Base-by-base conservation (phyloP, 352 stramenopile species). In the Globisporangium megalacanthum region DNA sequence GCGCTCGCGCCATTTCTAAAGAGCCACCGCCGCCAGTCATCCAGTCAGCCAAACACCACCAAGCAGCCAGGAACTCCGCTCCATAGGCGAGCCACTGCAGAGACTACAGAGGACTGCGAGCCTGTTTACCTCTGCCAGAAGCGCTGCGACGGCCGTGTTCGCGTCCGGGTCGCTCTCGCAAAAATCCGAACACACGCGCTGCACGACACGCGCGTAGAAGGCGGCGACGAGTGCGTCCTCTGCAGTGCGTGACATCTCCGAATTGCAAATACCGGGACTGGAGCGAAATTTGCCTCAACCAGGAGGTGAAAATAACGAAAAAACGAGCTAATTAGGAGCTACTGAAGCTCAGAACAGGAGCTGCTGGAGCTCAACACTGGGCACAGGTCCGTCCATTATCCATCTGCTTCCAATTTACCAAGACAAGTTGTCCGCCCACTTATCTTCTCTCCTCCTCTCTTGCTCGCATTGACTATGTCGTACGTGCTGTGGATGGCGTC, bases 201-300 rank as follows among this genome's bases (percentile, higher is more conserved):
- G 58, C 46, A 89, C 81, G 15, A 87, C 71, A 42, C 76, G 76
- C 53, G 69, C 52, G 56, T 89, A 89, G 54, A 89, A 82, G 25
- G 65, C 74, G 35, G 70, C 66, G 8, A 87, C 35, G 15, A 14
- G n/a, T 11, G 49, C 64, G 50, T 67, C 69, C 17, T 69, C 54
- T 15, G 35, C 41, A 10, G n/a, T 11, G 33, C 44, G 25, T 37
- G n/a, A 3, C 39, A 25, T 37, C 15, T 33, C 46, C 35, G 36
- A 48, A 14, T 56, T 17, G 35, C 35, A 13, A 39, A 13, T 39
- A 29, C 25, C 1, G 1, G 25, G 1, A 29, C 25, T 29, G 1
- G 25, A 29, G 25, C 25, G 35, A 39, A 39, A 13, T 39, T 29
- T 29, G 25, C 25, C 25, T 29, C 1, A 29, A 29, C 25, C 4